Conservation (phyloP, 2,329 filamentous ascomycete genomes). For the Aaosphaeria arxii region DNA sequence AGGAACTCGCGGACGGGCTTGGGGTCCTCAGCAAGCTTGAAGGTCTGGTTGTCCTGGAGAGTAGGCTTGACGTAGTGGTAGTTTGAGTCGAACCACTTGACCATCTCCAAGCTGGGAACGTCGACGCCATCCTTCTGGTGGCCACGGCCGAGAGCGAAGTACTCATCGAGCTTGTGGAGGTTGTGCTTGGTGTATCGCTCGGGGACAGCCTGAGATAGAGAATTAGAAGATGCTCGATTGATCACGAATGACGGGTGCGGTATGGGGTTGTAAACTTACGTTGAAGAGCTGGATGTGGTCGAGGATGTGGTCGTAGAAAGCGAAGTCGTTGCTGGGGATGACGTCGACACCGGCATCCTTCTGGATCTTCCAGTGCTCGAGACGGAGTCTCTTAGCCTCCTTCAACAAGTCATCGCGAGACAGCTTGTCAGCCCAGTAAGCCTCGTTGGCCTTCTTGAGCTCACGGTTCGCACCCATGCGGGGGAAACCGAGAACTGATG, state of each 20-base stretch:
- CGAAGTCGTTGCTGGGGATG: slow-evolving; percentile 99
- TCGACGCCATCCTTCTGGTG: slow-evolving; percentile 94
- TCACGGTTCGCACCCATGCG: slow-evolving; percentile 98
- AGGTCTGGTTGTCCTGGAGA: slow-evolving; percentile 92
- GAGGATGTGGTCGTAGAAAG: slow-evolving; percentile 96
- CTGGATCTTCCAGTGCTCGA: slow-evolving; percentile 99
- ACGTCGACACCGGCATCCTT: slow-evolving; percentile 96
- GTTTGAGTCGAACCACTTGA: slow-evolving; percentile 99
- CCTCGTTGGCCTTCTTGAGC: slow-evolving; percentile 99
- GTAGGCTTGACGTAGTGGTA: slow-evolving; percentile 99
- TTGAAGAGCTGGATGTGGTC: slow-evolving; percentile 98
- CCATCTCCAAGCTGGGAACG: slow-evolving; percentile 95
- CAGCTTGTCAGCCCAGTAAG: slow-evolving; percentile 95
- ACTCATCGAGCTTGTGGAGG: slow-evolving; percentile 87
- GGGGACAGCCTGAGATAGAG: slow-evolving; percentile 66
- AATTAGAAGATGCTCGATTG: background rate
- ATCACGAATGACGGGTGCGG: background rate
- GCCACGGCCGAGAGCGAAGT: slow-evolving; percentile 99
- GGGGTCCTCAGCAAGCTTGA: slow-evolving; percentile 81
- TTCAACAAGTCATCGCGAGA: slow-evolving; percentile 84
- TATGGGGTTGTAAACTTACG: slow-evolving; percentile 53
- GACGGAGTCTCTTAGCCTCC: slow-evolving; percentile 95
- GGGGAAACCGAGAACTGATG: slow-evolving; percentile 92
- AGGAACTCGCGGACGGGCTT: slow-evolving; percentile 94
- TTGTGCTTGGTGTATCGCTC: slow-evolving; percentile 90